Conservation (phyloP, 2,329 filamentous ascomycete genomes). For the Neofusicoccum laricinum region DNA sequence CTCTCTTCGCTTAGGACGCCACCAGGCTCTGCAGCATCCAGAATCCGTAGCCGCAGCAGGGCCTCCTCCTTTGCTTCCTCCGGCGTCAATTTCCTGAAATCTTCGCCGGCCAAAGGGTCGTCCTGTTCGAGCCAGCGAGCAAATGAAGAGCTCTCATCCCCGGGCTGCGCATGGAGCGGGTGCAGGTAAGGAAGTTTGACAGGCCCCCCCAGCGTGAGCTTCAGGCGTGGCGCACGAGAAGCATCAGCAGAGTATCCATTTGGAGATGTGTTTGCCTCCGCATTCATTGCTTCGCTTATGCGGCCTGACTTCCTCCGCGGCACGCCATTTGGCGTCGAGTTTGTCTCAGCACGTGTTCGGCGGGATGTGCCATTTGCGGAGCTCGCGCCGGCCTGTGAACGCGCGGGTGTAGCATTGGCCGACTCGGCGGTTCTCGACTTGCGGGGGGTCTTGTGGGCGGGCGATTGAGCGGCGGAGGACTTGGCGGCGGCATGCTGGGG, state of each 20-base stretch:
- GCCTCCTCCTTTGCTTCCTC: slow-evolving; percentile 59
- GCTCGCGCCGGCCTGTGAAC: background rate
- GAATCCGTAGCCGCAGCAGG: slow-evolving; percentile 63
- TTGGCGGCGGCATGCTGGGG: slow-evolving; percentile 1
- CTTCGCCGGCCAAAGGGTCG: slow-evolving; percentile 45
- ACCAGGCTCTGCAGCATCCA: slow-evolving; percentile 70
- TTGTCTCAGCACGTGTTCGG: background rate
- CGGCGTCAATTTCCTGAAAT: slow-evolving; percentile 32
- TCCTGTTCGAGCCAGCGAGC: slow-evolving; percentile 63
- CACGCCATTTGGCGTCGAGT: slow-evolving; percentile 5
- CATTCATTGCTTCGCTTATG: slow-evolving; percentile 11
- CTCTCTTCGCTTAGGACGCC: slow-evolving; percentile 68
- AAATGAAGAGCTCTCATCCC: slow-evolving; percentile 50
- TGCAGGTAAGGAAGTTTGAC: slow-evolving; percentile 47
- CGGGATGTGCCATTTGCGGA: background rate
- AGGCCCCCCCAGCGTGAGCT: slow-evolving; percentile 52
- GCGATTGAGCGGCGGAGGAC: slow-evolving; percentile 5
- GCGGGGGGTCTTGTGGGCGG: background rate
- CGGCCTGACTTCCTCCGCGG: slow-evolving; percentile 12
- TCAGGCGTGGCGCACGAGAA: slow-evolving; percentile 29
- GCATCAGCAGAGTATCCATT: slow-evolving; percentile 1
- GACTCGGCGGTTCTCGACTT: background rate
- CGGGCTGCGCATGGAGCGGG: slow-evolving; percentile 48
- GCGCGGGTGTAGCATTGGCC: background rate
- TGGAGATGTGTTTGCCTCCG: background rate